phyloP scores from a whole-genome alignment of 169 alveolate genomes.

The Condylostoma magnum region DNA sequence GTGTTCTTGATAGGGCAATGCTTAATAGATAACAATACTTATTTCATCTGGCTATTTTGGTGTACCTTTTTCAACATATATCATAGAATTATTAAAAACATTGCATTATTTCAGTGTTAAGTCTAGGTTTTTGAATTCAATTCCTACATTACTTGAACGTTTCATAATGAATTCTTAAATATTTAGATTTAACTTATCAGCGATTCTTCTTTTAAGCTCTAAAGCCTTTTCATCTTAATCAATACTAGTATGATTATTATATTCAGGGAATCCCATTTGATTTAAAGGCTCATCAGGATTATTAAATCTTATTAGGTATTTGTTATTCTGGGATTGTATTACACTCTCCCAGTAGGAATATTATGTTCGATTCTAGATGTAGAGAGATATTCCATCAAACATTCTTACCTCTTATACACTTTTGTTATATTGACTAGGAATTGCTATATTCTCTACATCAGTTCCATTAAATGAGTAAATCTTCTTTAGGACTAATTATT shows the following conservation, averaged over 20 bases:
- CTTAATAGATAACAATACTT: neutral
- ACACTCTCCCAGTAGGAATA: neutral
- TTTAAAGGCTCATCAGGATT: neutral
- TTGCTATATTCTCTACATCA: neutral
- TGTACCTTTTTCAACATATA: conserved; percentile 21
- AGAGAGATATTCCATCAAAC: neutral
- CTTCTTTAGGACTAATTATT: neutral
- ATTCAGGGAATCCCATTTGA: neutral
- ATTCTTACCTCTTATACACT: neutral
- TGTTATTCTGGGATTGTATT: neutral
- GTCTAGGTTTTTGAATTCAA: conserved; percentile 2
- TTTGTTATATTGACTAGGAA: neutral
- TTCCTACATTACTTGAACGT: neutral
- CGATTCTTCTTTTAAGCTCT: neutral
- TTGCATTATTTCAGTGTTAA: neutral
- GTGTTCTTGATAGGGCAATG: neutral
- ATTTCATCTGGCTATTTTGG: neutral
- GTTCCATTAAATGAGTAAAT: neutral
- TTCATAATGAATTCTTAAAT: neutral
- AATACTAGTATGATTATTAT: neutral
- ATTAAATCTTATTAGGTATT: neutral
- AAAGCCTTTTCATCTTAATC: neutral
- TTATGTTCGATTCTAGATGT: neutral
- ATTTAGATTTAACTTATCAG: neutral
- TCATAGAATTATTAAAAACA: neutral